phyloP scores from a whole-genome alignment of 2,329 filamentous ascomycete species.

The Verticillium nubilum region DNA sequence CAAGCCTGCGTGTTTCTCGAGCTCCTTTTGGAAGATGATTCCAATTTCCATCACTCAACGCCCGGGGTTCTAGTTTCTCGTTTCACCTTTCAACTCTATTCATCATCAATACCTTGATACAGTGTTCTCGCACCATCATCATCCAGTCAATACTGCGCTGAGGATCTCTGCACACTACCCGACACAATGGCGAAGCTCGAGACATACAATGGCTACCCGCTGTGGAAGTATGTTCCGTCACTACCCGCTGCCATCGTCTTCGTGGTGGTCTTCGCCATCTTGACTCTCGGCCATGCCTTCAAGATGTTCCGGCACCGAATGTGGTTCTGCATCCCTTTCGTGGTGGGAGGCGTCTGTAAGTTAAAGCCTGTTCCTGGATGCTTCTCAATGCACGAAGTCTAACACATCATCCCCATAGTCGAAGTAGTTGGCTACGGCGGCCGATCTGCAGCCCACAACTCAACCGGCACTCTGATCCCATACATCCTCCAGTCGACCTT shows the following conservation, averaged over 20 bases:
- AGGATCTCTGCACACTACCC: not conserved
- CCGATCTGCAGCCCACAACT: conserved; percentile 28
- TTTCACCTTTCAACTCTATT: not conserved
- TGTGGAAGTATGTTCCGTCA: conserved; percentile 31
- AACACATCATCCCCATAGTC: conserved; percentile 10
- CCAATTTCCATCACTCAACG: not conserved
- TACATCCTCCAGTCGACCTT: conserved; percentile 35
- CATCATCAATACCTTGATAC: not conserved
- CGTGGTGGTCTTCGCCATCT: conserved; percentile 34
- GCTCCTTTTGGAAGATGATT: too few relatives aligned
- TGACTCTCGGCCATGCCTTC: conserved; percentile 33
- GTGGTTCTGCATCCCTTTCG: conserved; percentile 43
- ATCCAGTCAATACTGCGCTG: not conserved
- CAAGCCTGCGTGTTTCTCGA: not conserved
- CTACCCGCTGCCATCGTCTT: conserved; percentile 40
- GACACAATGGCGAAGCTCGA: conserved; percentile 15
- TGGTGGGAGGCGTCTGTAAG: conserved; percentile 40
- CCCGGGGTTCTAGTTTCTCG: too few relatives aligned
- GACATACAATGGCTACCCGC: conserved; percentile 16
- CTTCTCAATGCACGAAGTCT: not conserved
- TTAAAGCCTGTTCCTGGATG: conserved; percentile 7
- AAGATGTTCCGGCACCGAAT: conserved; percentile 34
- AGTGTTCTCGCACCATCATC: too few relatives aligned
- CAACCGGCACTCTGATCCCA: conserved; percentile 26
- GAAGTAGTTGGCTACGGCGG: conserved; percentile 34